phyloP scores from a whole-genome alignment of 2,329 filamentous ascomycete genomes.

The Sarocladiaceae sp. region DNA sequence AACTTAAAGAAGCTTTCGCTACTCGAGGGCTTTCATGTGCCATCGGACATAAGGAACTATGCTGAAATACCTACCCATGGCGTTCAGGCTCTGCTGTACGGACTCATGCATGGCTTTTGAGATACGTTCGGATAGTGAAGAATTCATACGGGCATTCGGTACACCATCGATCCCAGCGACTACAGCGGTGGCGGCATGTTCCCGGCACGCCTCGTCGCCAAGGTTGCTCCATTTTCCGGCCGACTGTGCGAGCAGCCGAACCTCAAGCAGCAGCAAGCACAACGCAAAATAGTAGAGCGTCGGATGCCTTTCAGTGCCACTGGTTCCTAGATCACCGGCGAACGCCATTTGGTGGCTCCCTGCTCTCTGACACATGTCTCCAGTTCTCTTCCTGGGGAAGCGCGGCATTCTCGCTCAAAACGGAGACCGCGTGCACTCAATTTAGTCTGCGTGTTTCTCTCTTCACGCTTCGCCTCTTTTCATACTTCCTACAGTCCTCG shows the following conservation, averaged over 20 bases:
- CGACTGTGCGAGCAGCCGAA: not conserved
- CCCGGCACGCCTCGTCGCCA: not conserved
- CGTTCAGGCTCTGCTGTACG: no score
- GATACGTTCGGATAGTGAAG: no score
- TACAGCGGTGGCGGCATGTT: not conserved
- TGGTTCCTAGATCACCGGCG: not conserved
- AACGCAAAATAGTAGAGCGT: not conserved
- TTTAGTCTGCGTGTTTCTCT: not conserved
- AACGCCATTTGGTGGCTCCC: constrained; percentile 3
- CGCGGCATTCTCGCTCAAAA: constrained; percentile 4
- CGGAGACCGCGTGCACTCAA: constrained; percentile 1
- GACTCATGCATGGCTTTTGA: no score
- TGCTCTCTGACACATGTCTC: not conserved
- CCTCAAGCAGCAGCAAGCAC: not conserved
- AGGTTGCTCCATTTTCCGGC: not conserved
- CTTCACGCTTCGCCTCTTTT: constrained; percentile 8
- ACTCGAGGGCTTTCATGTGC: no score
- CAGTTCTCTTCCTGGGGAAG: not conserved
- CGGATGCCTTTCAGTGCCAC: not conserved
- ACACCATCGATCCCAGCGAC: no score
- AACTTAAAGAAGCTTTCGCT: no score
- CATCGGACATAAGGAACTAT: no score
- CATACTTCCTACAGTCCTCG: constrained; percentile 1
- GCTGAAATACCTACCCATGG: no score
- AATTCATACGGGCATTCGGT: no score